phyloP scores from a whole-genome alignment of 1,284 basidiomycete genomes.

The Leccinum pachyderme region DNA sequence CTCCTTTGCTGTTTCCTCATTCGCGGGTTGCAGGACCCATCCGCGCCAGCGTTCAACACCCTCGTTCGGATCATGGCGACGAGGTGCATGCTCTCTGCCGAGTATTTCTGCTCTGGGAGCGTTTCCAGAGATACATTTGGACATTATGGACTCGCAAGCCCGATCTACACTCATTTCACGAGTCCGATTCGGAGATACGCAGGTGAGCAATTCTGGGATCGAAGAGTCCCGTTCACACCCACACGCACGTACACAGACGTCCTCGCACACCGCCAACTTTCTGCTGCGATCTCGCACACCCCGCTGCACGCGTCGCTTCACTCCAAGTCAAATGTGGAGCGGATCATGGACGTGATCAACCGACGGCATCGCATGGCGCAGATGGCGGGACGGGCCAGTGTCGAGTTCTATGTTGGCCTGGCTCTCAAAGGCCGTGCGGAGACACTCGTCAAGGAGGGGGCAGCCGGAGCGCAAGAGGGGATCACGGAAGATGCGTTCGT shows the following conservation, averaged over 20 bases:
- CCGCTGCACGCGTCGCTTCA: constrained; percentile 87
- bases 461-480: constrained; percentile 21
- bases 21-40: constrained; percentile 57
- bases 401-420: constrained; percentile 97
- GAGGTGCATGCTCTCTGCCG: constrained; percentile 96
- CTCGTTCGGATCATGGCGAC: constrained; percentile 99
- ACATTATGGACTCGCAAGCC: constrained; percentile 94
- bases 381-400: constrained; percentile 92
- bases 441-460: constrained; percentile 29
- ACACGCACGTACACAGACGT: constrained; percentile 56
- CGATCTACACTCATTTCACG: constrained; percentile 99
- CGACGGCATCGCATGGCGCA: constrained; percentile 94
- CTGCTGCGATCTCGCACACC: constrained; percentile 85
- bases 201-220: constrained; percentile 47
- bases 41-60: constrained; percentile 91
- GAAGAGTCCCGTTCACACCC: not conserved
- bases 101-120: constrained; percentile 97
- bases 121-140: constrained; percentile 91
- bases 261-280: constrained; percentile 90
- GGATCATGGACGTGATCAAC: constrained; percentile 86
- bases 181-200: constrained; percentile 92
- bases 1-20: not conserved
- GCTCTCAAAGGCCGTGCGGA: constrained; percentile 77
- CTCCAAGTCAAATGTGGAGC: constrained; percentile 88
- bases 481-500: constrained; percentile 91